Base-by-base conservation (phyloP, 352 stramenopile species). In the Blastocystis sp. region DNA sequence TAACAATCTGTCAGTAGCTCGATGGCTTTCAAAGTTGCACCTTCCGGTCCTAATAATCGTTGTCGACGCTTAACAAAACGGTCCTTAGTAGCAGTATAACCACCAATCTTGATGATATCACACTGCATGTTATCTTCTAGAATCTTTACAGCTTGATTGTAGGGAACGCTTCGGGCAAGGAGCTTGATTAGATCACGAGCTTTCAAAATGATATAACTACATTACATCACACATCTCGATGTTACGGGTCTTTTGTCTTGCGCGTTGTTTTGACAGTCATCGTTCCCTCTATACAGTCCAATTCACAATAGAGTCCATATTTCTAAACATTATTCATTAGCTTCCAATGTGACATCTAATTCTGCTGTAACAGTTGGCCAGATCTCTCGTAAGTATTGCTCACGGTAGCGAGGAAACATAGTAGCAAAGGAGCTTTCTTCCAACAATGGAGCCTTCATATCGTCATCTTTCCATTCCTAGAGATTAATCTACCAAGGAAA, bases 21-120 rank as follows among this genome's bases (percentile, higher is more conserved):
- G 81, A 99, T 95, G 9, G 97, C 95, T 90, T 97, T 95, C 19
- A 99, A 92, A 24, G 97, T 99, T 5, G 96, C 95, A 54, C 97
- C 97, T 89, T 99, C 96, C 9, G 97, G 97, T 13, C 97, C 97
- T 4, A 99, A 93, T 33, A 99, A 93, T 1, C 97, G 93, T 92
- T 99, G 96, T 17, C 97, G 93, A 27, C 97, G 94, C 91, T 99
- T 99, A 27, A 99, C 96, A 91, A 99, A 99, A 64, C 97, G 94
- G 92, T 99, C 97, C 92, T 99, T 99, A 91, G 99, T 99, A 89
- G 96, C 93, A 58, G 99, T 97, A 59, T 99, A 92, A 51, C 96
- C 96, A 57, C 97, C 97, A 91, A 99, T 99, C 93, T 99, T 99
- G 90, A 99, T 98, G 90, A 99, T 98, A 90, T 99, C 97, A 90